Percentiles rank a stretch among this genome's conserved stretches.
Conservation (phyloP, 257 asterid species). For the Nyctanthes arbortristis region DNA sequence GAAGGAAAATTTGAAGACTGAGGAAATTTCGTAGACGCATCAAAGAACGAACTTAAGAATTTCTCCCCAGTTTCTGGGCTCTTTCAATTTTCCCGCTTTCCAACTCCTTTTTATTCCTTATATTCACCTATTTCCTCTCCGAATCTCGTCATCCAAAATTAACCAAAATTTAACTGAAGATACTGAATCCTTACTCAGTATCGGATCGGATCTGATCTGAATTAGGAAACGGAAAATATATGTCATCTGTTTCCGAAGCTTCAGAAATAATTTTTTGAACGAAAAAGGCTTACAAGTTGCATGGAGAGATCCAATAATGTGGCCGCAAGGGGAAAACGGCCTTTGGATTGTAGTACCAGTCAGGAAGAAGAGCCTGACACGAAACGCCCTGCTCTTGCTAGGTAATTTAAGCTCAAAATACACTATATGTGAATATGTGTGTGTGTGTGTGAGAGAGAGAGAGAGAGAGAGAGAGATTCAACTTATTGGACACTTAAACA, state of each 20-base stretch:
- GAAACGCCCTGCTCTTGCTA: slow-evolving; percentile 97
- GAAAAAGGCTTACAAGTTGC: slow-evolving; percentile 55
- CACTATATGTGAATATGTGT: background rate
- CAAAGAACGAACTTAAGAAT: slow-evolving; percentile 39
- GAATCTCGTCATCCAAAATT: slow-evolving; percentile 42
- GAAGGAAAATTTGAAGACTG: background rate
- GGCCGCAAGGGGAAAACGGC: slow-evolving; percentile 81
- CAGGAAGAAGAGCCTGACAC: slow-evolving; percentile 79
- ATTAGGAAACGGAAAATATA: slow-evolving; percentile 2
- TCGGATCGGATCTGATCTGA: slow-evolving; percentile 57
- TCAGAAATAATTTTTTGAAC: background rate
- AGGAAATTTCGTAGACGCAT: slow-evolving; percentile 41
- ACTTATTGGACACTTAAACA: too few relatives aligned
- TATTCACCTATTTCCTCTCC: slow-evolving; percentile 31
- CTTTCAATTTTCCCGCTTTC: slow-evolving; percentile 78
- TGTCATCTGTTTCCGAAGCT: slow-evolving; percentile 15
- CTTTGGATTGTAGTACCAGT: slow-evolving; percentile 57
- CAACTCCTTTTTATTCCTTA: slow-evolving; percentile 30
- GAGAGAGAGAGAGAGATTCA: too few relatives aligned
- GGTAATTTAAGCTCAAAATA: slow-evolving; percentile 40
- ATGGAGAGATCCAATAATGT: slow-evolving; percentile 56
- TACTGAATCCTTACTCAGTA: background rate
- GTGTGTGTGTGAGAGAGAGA: background rate
- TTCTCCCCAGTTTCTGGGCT: slow-evolving; percentile 45
- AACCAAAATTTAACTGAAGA: slow-evolving; percentile 14